A percentile compares a stretch with the other conserved stretches of the same genome.
phyloP scores from a whole-genome alignment of 208 protist species.

The Chromosphaera perkinsii region DNA sequence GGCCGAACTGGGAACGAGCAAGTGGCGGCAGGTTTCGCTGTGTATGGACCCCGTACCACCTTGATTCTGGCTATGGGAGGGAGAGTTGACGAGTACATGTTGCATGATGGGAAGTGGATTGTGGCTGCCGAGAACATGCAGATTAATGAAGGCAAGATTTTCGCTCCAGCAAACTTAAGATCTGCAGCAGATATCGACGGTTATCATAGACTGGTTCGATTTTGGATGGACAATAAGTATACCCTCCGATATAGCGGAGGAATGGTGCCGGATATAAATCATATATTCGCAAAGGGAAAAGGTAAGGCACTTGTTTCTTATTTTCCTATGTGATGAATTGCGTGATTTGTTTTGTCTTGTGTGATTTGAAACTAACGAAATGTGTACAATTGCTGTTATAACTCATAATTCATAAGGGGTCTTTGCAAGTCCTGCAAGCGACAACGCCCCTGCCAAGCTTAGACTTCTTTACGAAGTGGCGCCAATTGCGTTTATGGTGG shows the following conservation, averaged over 20 bases:
- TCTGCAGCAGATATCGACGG: slow-evolving; percentile 5
- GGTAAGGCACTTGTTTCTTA: too few relatives aligned
- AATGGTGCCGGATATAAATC: slow-evolving; percentile 32
- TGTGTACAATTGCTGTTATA: too few relatives aligned
- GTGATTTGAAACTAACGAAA: too few relatives aligned
- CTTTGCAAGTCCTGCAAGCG: not conserved
- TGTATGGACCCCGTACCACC: slow-evolving; percentile 25
- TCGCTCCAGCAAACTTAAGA: slow-evolving; percentile 22
- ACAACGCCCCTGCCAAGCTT: not conserved
- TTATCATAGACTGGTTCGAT: slow-evolving; percentile 18
- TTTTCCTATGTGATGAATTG: too few relatives aligned
- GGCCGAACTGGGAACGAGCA: slow-evolving; percentile 25
- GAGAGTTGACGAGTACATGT: not conserved
- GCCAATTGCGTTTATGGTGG: not conserved
- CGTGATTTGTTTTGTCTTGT: not conserved
- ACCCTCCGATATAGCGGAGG: slow-evolving; percentile 34
- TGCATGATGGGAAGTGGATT: slow-evolving; percentile 2
- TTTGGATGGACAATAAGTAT: slow-evolving; percentile 26
- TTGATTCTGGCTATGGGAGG: slow-evolving; percentile 10
- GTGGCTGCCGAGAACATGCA: slow-evolving; percentile 1
- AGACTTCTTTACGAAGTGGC: not conserved
- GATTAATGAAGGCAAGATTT: slow-evolving; percentile 27
- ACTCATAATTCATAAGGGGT: not conserved
- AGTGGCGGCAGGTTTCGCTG: slow-evolving; percentile 7
- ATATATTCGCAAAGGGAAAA: slow-evolving; percentile 24